Evolutionary conservation across 2,329 filamentous ascomycete species (phyloP), one percentile per base, ranked within the genome.

Genomic region (Colletotrichum agaves): DNA sequence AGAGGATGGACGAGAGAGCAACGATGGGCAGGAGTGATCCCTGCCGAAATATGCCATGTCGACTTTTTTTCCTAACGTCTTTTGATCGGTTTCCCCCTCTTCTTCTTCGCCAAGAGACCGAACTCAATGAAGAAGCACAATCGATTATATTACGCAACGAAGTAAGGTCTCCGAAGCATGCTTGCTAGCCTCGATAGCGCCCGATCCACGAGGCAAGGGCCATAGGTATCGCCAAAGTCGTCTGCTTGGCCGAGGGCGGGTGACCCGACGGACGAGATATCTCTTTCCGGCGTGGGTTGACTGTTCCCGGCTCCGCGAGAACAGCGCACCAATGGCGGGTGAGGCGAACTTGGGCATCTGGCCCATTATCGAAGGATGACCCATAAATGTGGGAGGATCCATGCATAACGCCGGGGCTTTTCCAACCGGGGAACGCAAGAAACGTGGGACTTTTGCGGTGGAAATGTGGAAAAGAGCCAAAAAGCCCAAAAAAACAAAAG

Each of bases 161-260:
- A 39, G 60, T 23, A 52, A 15, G 31, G 52, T 31, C 44, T 33
- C 46, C 60, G 52, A 63, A 17, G 11, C 1, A 27, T 27, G 43
- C 13, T 46, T 67, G 52, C 37, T 31, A 53, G 59, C 19, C 19
- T 31, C 17, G 15, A 27, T 49, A 44, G 19, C 37, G 35, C 12
- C 12, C 50, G 63, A 52, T 23, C 63, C 59, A 67, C 52, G 59
- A 4, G 27, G 15, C 47, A 44, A 49, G 49, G n/a, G 21, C 53
- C 53, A 57, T 8, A 21, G 53, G 5, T 43, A 21, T 27, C 50
- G 31, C 37, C 43, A 37, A 44, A 23, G 31, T n/a, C 23, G 39
- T 55, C 6, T 39, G 35, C 49, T 56, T 47, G 49, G 60, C 27
- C 19, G 35, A 23, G 17, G 31, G 27, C 27, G 39, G 49, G 49